Conservation (phyloP, 495 filamentous ascomycete species). For the Aspergillus olivimuriae region DNA sequence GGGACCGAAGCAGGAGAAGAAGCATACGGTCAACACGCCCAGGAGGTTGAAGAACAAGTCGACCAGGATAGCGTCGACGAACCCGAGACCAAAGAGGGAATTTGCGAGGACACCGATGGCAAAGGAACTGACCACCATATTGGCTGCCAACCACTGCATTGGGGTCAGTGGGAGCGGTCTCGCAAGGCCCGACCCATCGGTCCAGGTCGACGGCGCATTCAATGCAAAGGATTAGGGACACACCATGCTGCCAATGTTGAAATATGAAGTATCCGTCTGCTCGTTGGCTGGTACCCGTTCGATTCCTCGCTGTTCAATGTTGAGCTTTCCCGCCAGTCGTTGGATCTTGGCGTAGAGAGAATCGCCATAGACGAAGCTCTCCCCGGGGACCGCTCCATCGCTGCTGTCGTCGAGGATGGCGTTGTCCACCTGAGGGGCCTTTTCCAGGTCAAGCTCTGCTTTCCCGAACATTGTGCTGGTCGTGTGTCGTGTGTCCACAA, state of each 20-base stretch:
- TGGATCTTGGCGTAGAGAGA: conserved; percentile 61
- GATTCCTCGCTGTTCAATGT: conserved; percentile 73
- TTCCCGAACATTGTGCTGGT: too few relatives aligned
- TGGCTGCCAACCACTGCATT: conserved; percentile 71
- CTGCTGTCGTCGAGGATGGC: conserved; percentile 41
- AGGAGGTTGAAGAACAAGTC: conserved; percentile 76
- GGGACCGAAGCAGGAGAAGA: conserved; percentile 76
- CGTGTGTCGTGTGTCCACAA: too few relatives aligned
- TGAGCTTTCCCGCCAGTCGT: conserved; percentile 60
- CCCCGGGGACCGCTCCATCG: conserved; percentile 51
- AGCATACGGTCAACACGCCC: conserved; percentile 66
- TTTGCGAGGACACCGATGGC: conserved; percentile 71
- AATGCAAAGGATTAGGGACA: too few relatives aligned
- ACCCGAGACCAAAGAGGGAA: conserved; percentile 62
- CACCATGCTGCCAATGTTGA: conserved; percentile 73
- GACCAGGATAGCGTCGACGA: conserved; percentile 69
- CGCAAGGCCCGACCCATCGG: too few relatives aligned
- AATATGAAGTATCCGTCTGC: conserved; percentile 57
- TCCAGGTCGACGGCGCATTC: too few relatives aligned
- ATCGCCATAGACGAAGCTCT: conserved; percentile 57
- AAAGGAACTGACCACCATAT: conserved; percentile 79
- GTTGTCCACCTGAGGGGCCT: conserved; percentile 32
- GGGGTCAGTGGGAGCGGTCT: conserved; percentile 20
- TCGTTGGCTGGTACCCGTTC: conserved; percentile 74
- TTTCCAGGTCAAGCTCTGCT: conserved; percentile 32